These are phyloP conservation scores for Aechmea fasciata DNA, from an alignment of 176 grass and related monocot genomes.

Conservation along the genomic window DNA sequence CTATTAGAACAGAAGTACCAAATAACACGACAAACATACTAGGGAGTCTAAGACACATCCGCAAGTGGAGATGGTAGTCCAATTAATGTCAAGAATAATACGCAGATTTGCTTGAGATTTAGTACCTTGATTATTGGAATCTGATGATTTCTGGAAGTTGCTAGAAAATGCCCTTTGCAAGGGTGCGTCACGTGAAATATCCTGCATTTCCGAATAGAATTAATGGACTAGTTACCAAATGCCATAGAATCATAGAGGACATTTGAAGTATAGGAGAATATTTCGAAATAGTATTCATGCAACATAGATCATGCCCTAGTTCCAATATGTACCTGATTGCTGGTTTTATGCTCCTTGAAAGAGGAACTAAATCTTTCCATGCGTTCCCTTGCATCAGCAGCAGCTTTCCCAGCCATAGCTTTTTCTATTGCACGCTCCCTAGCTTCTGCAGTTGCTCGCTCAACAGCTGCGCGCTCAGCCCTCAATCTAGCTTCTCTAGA, in stretches of 20 bases:
- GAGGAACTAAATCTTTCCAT: constrained; percentile 42
- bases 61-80: background rate
- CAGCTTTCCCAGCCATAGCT: constrained; percentile 69
- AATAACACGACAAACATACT: background rate
- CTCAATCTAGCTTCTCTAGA: constrained; percentile 69
- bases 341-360: constrained; percentile 52
- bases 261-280: background rate
- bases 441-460: constrained; percentile 81
- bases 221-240: constrained; percentile 2
- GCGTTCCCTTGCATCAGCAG: constrained; percentile 59
- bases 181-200: constrained; percentile 37
- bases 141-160: constrained; percentile 24
- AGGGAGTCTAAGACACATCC: background rate
- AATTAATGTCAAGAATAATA: background rate
- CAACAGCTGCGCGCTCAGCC: constrained; percentile 84
- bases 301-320: constrained; percentile 11
- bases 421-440: constrained; percentile 74
- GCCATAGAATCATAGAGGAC: background rate
- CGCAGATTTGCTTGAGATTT: constrained; percentile 4
- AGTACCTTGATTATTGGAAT: constrained; percentile 44
- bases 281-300: background rate
- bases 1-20: constrained; percentile 6
- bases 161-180: constrained; percentile 47
- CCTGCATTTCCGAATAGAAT: constrained; percentile 27
- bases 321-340: constrained; percentile 48